Percentiles rank a stretch among this genome's conserved stretches.
These are phyloP conservation scores for Centella asiatica DNA, from an alignment of 129 eudicot genomes.

Conservation along the genomic window DNA sequence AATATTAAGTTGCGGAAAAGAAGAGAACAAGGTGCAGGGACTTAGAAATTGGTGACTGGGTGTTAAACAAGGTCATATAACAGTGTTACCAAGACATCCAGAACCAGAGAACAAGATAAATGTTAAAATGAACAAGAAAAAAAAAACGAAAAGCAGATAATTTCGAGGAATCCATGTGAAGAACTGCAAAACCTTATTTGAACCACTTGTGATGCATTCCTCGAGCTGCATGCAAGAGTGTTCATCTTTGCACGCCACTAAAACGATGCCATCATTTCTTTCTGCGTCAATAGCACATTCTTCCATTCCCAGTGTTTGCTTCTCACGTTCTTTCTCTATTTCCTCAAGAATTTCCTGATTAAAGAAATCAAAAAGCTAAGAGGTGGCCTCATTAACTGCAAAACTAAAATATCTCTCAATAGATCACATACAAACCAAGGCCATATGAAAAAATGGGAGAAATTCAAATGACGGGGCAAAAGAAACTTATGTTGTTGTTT, in stretches of 20 bases:
- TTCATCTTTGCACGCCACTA: constrained; percentile 94
- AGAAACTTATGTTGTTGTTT: no score
- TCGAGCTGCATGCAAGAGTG: constrained; percentile 92
- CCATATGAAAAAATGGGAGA: background rate
- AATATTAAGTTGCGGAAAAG: background rate
- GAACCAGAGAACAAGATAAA: background rate
- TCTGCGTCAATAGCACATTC: constrained; percentile 25
- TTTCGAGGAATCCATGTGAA: background rate
- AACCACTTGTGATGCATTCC: constrained; percentile 63
- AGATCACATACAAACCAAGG: background rate
- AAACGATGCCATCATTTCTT: constrained; percentile 51
- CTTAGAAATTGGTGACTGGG: background rate
- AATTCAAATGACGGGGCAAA: no score
- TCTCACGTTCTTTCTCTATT: constrained; percentile 69
- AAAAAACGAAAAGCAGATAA: background rate
- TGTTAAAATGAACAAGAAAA: background rate
- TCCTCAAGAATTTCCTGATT: constrained; percentile 83
- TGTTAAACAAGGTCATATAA: background rate
- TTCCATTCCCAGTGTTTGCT: constrained; percentile 40
- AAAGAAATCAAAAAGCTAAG: constrained; percentile 5
- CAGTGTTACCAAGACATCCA: background rate
- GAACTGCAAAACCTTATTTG: constrained; percentile 51
- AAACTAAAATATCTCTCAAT: background rate
- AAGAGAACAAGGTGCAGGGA: background rate
- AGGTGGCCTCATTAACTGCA: background rate